Conservation (phyloP, 2,329 filamentous ascomycete genomes). For the Fusarium mundagurra region DNA sequence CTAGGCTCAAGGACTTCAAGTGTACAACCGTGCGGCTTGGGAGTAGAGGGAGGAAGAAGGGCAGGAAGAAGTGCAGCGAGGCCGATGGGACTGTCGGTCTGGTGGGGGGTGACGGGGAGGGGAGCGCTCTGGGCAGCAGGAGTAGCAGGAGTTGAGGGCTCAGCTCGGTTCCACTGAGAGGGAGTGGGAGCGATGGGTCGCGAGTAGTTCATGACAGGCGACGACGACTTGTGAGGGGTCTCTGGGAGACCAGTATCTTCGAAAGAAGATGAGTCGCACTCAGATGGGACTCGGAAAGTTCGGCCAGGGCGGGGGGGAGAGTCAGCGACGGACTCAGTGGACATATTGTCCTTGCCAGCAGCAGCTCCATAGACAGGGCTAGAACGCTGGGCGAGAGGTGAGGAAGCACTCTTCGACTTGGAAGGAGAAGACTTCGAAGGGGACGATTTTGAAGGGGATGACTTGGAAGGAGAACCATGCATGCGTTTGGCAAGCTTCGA, state of each 20-base stretch:
- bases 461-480: background rate
- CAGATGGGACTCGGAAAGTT: slow-evolving; percentile 31
- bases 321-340: background rate
- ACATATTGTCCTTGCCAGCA: background rate
- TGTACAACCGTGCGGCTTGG: background rate
- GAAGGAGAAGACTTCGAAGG: slow-evolving; percentile 11
- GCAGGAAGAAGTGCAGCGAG: slow-evolving; percentile 31
- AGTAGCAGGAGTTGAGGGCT: slow-evolving; percentile 39
- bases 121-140: slow-evolving; percentile 10
- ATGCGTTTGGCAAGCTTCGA: background rate
- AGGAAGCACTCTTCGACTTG: slow-evolving; percentile 43
- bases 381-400: slow-evolving; percentile 37
- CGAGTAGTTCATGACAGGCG: slow-evolving; percentile 29
- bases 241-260: slow-evolving; percentile 4
- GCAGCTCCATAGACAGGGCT: slow-evolving; percentile 13
- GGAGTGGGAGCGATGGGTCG: slow-evolving; percentile 46
- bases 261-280: slow-evolving; percentile 30
- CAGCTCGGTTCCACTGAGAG: slow-evolving; percentile 38
- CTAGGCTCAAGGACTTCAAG: background rate
- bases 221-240: slow-evolving; percentile 19
- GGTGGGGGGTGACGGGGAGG: background rate
- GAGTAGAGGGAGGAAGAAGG: slow-evolving; percentile 11
- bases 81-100: slow-evolving; percentile 29
- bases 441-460: background rate
- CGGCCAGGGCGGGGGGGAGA: slow-evolving; percentile 30